Evolutionary conservation across 2,329 filamentous ascomycete genomes (phyloP), one percentile per base, ranked within the genome.

Genomic region (Xylaria multiplex): DNA sequence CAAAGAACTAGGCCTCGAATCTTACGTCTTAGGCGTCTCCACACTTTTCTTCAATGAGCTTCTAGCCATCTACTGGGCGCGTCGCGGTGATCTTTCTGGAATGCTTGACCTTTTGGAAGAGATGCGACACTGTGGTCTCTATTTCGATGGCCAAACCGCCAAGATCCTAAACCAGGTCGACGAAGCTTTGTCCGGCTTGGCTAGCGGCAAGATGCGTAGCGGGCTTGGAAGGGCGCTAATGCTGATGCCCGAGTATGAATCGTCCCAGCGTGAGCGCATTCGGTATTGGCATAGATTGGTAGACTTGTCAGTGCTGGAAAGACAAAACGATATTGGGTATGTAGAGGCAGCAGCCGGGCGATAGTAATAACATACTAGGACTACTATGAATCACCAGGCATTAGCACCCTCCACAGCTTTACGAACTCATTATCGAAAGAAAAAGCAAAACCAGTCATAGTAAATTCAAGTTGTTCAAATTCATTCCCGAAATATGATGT

Each of bases 1-100:
- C 71, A 91, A 91, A 74, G 82, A 84, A 50, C 82, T 92, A 0
- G 91, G 91, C 1, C 83, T 91, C 1, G 85, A 87, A 1, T 90
- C 90, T 0, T 92, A 90, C 73, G 88, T 92, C 6, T 84, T 95
- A 0, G 91, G 91, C 54, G 89, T 87, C 6, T 89, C 88, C 19
- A 91, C 90, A 0, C 81, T 85, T 0, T 86, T 94, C 48, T 94
- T 92, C 81, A 89, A 91, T 74, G 82, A 87, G 55, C 83, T 93
- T 40, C 82, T 92, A 27, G 77, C 81, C 14, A 83, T 90, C 24
- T 81, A 88, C 62, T 92, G 90, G 87, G 77, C 80, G 40, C 85
- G 86, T 11, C 86, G 87, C 68, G 83, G 86, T 24, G 87, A 92
- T 72, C 81, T 87, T 2, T 69, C 74, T 3, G 81, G 82, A 1